Evolutionary conservation across 805 yeast species (phyloP).

Genomic region (Candida parachauliodes): DNA sequence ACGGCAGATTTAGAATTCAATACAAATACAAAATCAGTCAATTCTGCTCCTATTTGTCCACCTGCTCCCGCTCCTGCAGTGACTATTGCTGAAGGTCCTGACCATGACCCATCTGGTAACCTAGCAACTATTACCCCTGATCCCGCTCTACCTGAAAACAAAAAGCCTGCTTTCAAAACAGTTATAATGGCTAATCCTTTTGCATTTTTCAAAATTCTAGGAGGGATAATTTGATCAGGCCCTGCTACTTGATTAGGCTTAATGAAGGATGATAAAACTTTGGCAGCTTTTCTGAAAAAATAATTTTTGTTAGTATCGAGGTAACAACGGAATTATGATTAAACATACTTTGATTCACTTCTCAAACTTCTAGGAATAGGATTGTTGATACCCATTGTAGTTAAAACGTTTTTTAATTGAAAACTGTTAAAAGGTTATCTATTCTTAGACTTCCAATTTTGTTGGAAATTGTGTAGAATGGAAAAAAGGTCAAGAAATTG

Average conservation of each 20-base stretch:
- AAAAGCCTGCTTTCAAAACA: slow-evolving; percentile 94
- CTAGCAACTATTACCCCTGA: slow-evolving; percentile 94
- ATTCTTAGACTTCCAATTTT: background rate
- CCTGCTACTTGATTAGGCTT: slow-evolving; percentile 94
- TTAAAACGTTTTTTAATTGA: too few relatives aligned
- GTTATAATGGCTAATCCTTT: slow-evolving; percentile 90
- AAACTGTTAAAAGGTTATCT: too few relatives aligned
- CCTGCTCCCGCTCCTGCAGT: slow-evolving; percentile 99
- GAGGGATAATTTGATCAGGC: slow-evolving; percentile 86
- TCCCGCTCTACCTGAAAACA: slow-evolving; percentile 96
- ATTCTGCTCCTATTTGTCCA: slow-evolving; percentile 94
- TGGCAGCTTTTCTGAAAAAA: slow-evolving; percentile 96
- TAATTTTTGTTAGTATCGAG: background rate
- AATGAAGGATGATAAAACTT: slow-evolving; percentile 80
- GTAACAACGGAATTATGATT: background rate
- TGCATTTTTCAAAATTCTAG: slow-evolving; percentile 79
- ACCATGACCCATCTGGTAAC: slow-evolving; percentile 93
- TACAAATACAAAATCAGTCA: slow-evolving; percentile 94
- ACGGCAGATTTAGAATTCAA: slow-evolving; percentile 86
- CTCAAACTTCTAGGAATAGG: slow-evolving; percentile 90
- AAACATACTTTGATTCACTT: slow-evolving; percentile 76
- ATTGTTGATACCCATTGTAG: slow-evolving; percentile 64
- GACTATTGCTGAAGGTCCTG: slow-evolving; percentile 92
- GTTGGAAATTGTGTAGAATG: background rate
- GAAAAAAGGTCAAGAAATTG: background rate